phyloP scores from a whole-genome alignment of 257 asterid species.

The Asclepias syriaca region DNA sequence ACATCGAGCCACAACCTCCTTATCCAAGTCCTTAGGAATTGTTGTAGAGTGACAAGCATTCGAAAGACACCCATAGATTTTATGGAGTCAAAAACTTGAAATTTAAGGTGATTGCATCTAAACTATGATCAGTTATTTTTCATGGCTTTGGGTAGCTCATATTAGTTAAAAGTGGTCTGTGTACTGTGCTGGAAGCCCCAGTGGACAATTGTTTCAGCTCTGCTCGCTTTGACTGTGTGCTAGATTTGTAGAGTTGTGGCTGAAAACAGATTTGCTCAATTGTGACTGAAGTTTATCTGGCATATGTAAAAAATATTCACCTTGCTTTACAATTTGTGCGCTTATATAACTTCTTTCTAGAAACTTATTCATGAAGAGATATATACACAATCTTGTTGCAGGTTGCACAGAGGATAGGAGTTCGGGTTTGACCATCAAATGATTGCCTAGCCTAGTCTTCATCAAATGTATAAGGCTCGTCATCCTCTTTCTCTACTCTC shows the following conservation, averaged over 20 bases:
- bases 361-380: background rate
- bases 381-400: slow-evolving; percentile 22
- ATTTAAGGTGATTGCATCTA: background rate
- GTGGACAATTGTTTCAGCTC: background rate
- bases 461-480: background rate
- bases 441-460: background rate
- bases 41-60: background rate
- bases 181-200: background rate
- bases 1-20: background rate
- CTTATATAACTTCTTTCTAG: background rate
- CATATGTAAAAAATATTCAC: background rate
- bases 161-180: background rate
- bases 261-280: background rate
- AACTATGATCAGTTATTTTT: background rate
- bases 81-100: background rate
- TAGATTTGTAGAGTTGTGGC: background rate
- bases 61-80: background rate
- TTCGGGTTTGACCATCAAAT: slow-evolving; percentile 41
- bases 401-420: slow-evolving; percentile 92
- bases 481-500: background rate
- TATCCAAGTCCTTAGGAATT: background rate
- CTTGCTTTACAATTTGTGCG: background rate
- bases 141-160: background rate
- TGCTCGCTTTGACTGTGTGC: background rate
- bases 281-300: background rate